Percentiles rank a stretch among this genome's conserved stretches.
phyloP scores from a whole-genome alignment of 306 rosid genomes.

The Pyrus communis region DNA sequence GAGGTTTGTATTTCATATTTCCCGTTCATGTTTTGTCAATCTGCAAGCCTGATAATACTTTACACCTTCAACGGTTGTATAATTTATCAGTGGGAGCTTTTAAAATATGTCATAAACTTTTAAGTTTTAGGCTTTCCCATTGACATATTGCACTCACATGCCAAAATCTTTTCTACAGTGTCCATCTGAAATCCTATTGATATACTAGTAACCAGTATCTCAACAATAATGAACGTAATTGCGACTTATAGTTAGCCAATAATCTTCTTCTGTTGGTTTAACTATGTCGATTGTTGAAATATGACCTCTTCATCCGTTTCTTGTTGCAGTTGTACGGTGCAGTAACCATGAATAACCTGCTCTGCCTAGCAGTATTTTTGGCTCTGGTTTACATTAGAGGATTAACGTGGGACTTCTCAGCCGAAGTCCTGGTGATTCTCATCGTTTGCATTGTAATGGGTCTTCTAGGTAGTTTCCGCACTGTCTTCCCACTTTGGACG shows the following conservation, averaged over 20 bases:
- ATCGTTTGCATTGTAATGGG: conserved; percentile 79
- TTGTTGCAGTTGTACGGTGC: conserved; percentile 82
- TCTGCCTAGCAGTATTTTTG: conserved; percentile 86
- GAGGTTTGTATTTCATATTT: conserved; percentile 56
- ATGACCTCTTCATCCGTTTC: neutral
- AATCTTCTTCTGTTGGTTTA: neutral
- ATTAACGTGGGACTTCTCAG: conserved; percentile 86
- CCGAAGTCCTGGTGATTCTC: conserved; percentile 82
- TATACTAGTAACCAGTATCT: neutral
- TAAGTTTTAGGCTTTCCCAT: neutral
- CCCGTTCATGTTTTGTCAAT: neutral
- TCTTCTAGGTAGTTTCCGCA: conserved; percentile 68
- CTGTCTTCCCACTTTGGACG: conserved; percentile 86
- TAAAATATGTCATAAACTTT: neutral
- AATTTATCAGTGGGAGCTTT: neutral
- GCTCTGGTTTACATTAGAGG: conserved; percentile 79
- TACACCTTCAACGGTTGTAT: neutral
- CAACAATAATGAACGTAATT: too few species aligned
- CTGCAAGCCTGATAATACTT: neutral
- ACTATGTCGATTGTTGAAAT: neutral
- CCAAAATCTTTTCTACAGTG: neutral
- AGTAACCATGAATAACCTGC: conserved; percentile 84
- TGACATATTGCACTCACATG: neutral
- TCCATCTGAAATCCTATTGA: too few species aligned
- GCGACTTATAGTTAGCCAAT: neutral